Evolutionary conservation across 371 early-diverging fungal genomes (phyloP).

Genomic region (Mortierella sp.): DNA sequence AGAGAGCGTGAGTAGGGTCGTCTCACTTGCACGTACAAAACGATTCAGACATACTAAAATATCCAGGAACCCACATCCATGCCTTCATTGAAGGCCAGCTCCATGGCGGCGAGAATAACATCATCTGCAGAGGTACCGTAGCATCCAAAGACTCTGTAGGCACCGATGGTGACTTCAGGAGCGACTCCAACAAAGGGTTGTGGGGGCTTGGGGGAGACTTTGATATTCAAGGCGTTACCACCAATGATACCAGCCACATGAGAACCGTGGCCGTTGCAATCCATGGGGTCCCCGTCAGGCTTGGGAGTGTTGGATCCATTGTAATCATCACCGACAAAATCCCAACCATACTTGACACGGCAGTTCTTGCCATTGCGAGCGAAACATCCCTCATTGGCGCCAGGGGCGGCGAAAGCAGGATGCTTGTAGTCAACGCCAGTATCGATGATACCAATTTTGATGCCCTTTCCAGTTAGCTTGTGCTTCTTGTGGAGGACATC

Average conservation of each 20-base stretch:
- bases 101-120: conserved; percentile 72
- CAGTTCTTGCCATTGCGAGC: conserved; percentile 57
- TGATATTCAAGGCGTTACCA: conserved; percentile 59
- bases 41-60: conserved; percentile 9
- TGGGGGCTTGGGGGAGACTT: conserved; percentile 22
- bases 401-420: conserved; percentile 62
- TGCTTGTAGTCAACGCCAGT: conserved; percentile 74
- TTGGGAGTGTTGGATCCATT: conserved; percentile 40
- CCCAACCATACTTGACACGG: conserved; percentile 60
- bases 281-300: conserved; percentile 70
- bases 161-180: conserved; percentile 70
- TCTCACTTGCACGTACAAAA: neutral
- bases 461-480: conserved; percentile 69
- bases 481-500: conserved; percentile 61
- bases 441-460: conserved; percentile 80
- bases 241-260: conserved; percentile 77
- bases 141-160: conserved; percentile 77
- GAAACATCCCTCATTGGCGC: conserved; percentile 60
- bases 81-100: conserved; percentile 69
- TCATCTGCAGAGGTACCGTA: conserved; percentile 65
- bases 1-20: neutral
- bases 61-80: conserved; percentile 63
- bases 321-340: conserved; percentile 61
- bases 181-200: conserved; percentile 67
- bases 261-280: conserved; percentile 73